Conservation (phyloP, 2,329 filamentous ascomycete species). For the Fusarium musae region DNA sequence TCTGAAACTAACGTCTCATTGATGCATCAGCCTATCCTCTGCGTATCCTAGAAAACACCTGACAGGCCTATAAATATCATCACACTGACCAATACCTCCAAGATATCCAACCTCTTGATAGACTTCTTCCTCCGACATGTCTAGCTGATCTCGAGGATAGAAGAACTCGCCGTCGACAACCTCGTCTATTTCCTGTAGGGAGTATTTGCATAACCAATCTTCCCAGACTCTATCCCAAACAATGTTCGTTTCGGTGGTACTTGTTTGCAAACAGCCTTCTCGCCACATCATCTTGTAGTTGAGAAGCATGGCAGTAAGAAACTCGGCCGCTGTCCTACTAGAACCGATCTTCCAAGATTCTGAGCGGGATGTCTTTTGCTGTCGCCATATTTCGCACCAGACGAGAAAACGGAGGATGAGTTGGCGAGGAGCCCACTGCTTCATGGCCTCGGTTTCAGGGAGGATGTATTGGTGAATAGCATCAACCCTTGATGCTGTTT, state of each 20-base stretch:
- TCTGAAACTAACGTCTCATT: neutral
- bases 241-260: neutral
- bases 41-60: neutral
- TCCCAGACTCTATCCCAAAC: slow-evolving; percentile 45
- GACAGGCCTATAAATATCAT: slow-evolving; percentile 13
- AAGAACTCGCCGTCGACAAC: slow-evolving; percentile 18
- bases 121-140: slow-evolving; percentile 35
- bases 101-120: slow-evolving; percentile 43
- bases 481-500: neutral
- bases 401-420: slow-evolving; percentile 42
- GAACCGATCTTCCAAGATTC: slow-evolving; percentile 36
- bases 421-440: slow-evolving; percentile 20
- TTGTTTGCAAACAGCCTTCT: slow-evolving; percentile 27
- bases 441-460: neutral
- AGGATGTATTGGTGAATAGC: slow-evolving; percentile 26
- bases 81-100: slow-evolving; percentile 39
- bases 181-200: slow-evolving; percentile 2
- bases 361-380: slow-evolving; percentile 32
- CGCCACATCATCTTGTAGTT: slow-evolving; percentile 38
- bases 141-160: slow-evolving; percentile 24
- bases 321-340: slow-evolving; percentile 23
- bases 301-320: slow-evolving; percentile 40
- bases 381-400: slow-evolving; percentile 42
- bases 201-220: slow-evolving; percentile 45
- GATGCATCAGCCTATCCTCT: neutral